phyloP scores from a whole-genome alignment of 768 basidiomycete species.

The Mycena latifolia region DNA sequence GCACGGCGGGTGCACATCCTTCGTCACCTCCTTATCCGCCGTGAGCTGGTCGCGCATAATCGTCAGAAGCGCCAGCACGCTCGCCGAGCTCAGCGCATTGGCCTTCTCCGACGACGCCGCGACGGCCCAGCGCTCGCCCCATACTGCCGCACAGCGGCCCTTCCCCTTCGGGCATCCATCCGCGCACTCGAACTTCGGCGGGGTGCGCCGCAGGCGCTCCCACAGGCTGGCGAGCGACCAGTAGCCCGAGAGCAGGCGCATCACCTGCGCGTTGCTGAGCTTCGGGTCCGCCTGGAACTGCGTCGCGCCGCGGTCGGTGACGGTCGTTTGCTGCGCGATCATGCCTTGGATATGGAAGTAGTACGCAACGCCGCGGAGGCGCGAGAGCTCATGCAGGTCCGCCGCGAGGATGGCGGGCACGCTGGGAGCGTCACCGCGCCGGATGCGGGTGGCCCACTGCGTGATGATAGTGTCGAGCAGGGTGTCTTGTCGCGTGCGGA shows the following conservation, averaged over 20 bases:
- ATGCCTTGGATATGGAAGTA: slow-evolving; percentile 53
- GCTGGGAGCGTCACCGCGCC: slow-evolving; percentile 45
- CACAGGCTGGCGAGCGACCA: slow-evolving; percentile 51
- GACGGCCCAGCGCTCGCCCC: slow-evolving; percentile 50
- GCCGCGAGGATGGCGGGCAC: slow-evolving; percentile 54
- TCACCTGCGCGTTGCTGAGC: slow-evolving; percentile 51
- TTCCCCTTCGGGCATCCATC: slow-evolving; percentile 35
- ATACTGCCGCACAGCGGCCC: slow-evolving; percentile 43
- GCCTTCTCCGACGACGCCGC: slow-evolving; percentile 49
- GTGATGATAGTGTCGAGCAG: slow-evolving; percentile 42
- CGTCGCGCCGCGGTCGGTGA: slow-evolving; percentile 43
- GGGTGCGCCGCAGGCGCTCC: slow-evolving; percentile 47
- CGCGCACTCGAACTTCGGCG: slow-evolving; percentile 42
- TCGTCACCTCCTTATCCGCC: slow-evolving; percentile 48
- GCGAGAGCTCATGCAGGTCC: slow-evolving; percentile 45
- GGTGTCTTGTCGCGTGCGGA: slow-evolving; percentile 37
- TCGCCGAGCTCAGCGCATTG: slow-evolving; percentile 46
- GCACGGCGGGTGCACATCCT: slow-evolving; percentile 45
- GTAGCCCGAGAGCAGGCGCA: slow-evolving; percentile 51
- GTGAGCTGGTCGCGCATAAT: slow-evolving; percentile 48
- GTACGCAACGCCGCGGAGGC: slow-evolving; percentile 53
- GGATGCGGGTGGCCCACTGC: slow-evolving; percentile 48
- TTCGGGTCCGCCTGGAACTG: slow-evolving; percentile 51
- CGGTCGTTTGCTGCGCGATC: slow-evolving; percentile 43
- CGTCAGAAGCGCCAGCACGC: slow-evolving; percentile 46